These are phyloP conservation scores for Naganishia cerealis DNA, from an alignment of 1,284 basidiomycete genomes.

Conservation along the genomic window DNA sequence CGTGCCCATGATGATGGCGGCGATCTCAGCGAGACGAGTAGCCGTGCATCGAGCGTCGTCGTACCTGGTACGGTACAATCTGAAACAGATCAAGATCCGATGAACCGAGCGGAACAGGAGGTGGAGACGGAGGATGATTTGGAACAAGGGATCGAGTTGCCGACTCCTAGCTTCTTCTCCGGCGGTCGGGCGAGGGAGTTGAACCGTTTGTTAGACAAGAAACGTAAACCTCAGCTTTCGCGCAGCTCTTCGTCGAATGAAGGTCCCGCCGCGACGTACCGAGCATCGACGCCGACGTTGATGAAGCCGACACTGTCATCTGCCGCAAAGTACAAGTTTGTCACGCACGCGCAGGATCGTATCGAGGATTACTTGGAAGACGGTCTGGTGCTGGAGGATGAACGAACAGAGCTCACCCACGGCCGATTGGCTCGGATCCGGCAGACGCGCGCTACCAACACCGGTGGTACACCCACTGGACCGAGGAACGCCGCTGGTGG, in stretches of 20 bases:
- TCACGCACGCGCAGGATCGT: constrained; percentile 19
- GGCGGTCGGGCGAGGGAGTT: constrained; percentile 42
- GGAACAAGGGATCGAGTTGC: constrained; percentile 46
- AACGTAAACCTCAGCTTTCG: constrained; percentile 43
- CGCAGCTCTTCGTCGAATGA: background rate
- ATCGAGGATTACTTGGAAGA: constrained; percentile 51
- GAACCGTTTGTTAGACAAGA: constrained; percentile 48
- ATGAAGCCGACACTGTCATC: constrained; percentile 30
- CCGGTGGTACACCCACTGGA: constrained; percentile 9
- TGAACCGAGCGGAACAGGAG: constrained; percentile 14
- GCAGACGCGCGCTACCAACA: constrained; percentile 9
- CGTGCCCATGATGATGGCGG: constrained; percentile 28
- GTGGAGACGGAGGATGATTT: constrained; percentile 45
- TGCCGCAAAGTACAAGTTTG: constrained; percentile 24
- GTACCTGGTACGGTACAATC: constrained; percentile 41
- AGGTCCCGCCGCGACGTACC: too few relatives aligned
- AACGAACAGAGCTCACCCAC: constrained; percentile 44
- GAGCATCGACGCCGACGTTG: constrained; percentile 2
- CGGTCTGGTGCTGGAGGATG: constrained; percentile 50
- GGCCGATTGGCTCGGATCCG: constrained; percentile 40
- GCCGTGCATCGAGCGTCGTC: constrained; percentile 42
- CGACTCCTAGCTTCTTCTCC: constrained; percentile 47
- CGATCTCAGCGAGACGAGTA: constrained; percentile 41
- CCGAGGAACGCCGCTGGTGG: constrained; percentile 27
- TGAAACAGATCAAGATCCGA: constrained; percentile 33